A percentile compares a stretch with the other conserved stretches of the same genome.
phyloP scores from a whole-genome alignment of 2,329 filamentous ascomycete genomes.

The Neofusicoccum sp. region DNA sequence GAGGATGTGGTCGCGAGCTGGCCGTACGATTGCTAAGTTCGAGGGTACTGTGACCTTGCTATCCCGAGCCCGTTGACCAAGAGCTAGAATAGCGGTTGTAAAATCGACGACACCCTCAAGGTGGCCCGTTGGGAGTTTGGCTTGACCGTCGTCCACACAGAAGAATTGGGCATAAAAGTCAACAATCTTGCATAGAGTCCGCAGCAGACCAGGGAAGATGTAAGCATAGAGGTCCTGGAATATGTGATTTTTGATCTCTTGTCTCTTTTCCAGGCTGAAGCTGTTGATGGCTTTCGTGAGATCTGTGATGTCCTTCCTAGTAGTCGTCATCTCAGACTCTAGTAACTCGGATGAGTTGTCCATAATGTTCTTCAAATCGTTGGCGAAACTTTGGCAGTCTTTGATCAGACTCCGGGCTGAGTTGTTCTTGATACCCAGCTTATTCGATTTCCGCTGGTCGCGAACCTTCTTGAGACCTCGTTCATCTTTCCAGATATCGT shows the following conservation, averaged over 20 bases:
- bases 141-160: not conserved
- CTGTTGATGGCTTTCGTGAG: not conserved
- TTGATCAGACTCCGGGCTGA: not conserved
- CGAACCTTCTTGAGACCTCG: not conserved
- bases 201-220: slow-evolving; percentile 27
- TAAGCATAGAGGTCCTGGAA: slow-evolving; percentile 27
- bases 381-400: not conserved
- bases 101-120: slow-evolving; percentile 24
- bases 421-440: not conserved
- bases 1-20: slow-evolving; percentile 28
- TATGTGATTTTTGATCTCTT: slow-evolving; percentile 10
- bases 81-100: slow-evolving; percentile 27
- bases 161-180: slow-evolving; percentile 20
- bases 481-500: not conserved
- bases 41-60: slow-evolving; percentile 21
- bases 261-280: not conserved
- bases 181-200: slow-evolving; percentile 21
- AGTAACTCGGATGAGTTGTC: not conserved
- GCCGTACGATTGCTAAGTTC: slow-evolving; percentile 24
- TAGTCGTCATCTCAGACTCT: not conserved
- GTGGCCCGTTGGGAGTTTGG: not conserved
- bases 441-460: not conserved
- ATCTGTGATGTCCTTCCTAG: not conserved
- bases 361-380: not conserved
- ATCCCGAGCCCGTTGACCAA: slow-evolving; percentile 25